A percentile compares a stretch with the other conserved stretches of the same genome.
Evolutionary conservation across 2,329 filamentous ascomycete species (phyloP).

Genomic region (Tetracladium maxilliforme): DNA sequence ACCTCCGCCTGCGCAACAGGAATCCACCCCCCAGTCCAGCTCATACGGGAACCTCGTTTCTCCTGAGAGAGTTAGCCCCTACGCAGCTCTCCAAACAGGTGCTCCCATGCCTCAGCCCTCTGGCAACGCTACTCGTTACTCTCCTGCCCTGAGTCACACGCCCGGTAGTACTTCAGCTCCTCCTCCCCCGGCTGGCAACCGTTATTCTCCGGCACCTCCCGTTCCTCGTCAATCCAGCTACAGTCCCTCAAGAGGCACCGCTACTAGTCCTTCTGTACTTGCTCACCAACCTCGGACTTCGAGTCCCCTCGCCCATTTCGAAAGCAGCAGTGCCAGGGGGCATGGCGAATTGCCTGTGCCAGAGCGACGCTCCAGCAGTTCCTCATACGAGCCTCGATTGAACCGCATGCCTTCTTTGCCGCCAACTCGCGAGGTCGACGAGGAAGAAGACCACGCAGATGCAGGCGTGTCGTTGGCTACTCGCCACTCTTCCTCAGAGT

Average conservation of each 20-base stretch:
- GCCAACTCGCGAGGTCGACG: constrained; percentile 46
- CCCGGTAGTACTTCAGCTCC: constrained; percentile 22
- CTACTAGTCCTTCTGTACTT: constrained; percentile 31
- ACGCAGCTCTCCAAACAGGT: constrained; percentile 11
- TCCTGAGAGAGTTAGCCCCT: constrained; percentile 15
- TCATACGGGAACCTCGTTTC: too few species aligned
- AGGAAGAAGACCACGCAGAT: constrained; percentile 27
- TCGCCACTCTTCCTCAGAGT: constrained; percentile 1
- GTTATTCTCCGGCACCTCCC: constrained; percentile 26
- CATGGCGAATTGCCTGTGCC: constrained; percentile 23
- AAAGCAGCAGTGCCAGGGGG: constrained; percentile 18
- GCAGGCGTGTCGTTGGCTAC: constrained; percentile 1
- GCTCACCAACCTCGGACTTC: constrained; percentile 49
- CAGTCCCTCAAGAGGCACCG: constrained; percentile 18
- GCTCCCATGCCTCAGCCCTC: constrained; percentile 11
- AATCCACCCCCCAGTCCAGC: constrained; percentile 7
- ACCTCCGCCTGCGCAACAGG: too few species aligned
- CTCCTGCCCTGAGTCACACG: constrained; percentile 31
- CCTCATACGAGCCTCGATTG: constrained; percentile 35
- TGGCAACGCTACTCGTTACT: constrained; percentile 37
- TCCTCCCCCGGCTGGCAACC: constrained; percentile 15
- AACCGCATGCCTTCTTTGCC: constrained; percentile 42
- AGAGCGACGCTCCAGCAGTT: constrained; percentile 35
- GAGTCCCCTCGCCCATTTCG: constrained; percentile 50
- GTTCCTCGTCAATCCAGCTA: constrained; percentile 7